A percentile compares a stretch with the other conserved stretches of the same genome.
These are phyloP conservation scores for Fabrea salina DNA, from an alignment of 169 alveolate species.

Conservation along the genomic window DNA sequence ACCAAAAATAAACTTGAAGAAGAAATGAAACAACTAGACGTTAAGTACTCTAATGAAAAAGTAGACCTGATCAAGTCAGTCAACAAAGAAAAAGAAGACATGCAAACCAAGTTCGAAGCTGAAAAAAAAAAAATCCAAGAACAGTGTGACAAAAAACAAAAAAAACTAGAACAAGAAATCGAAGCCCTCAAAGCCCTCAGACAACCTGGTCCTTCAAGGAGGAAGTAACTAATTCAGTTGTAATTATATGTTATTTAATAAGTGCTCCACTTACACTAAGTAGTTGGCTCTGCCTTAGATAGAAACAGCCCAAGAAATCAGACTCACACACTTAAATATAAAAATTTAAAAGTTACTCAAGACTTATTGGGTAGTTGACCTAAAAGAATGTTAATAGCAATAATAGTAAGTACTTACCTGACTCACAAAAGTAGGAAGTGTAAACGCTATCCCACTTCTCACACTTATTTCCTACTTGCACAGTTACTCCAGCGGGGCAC, in stretches of 20 bases:
- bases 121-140: background rate
- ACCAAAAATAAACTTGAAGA: background rate
- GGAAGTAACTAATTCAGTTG: too few species aligned
- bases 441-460: background rate
- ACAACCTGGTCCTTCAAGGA: too few species aligned
- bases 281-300: too few species aligned
- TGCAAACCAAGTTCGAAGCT: background rate
- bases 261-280: too few species aligned
- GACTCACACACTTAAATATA: too few species aligned
- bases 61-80: background rate
- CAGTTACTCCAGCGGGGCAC: constrained; percentile 19
- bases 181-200: background rate
- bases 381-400: too few species aligned
- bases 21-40: background rate
- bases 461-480: background rate
- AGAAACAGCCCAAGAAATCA: too few species aligned
- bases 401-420: too few species aligned
- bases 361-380: too few species aligned
- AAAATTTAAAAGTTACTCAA: too few species aligned
- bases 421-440: too few species aligned
- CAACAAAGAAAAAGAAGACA: background rate
- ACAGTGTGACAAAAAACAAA: background rate
- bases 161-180: background rate
- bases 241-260: too few species aligned
- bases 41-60: background rate